Conservation (phyloP, 2,329 filamentous ascomycete species). For the Cladosporium velox region DNA sequence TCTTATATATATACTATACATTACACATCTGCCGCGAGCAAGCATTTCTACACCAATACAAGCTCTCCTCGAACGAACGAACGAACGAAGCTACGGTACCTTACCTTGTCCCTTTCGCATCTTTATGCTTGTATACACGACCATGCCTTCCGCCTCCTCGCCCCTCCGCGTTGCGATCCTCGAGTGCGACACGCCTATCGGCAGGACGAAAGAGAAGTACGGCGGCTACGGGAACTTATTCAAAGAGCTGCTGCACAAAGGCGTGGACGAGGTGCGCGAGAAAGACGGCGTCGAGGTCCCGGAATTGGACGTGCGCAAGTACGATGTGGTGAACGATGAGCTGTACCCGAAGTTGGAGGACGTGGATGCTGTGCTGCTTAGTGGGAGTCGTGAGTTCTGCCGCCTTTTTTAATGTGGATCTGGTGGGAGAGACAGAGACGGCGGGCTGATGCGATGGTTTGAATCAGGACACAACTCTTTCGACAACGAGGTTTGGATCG, state of each 20-base stretch:
- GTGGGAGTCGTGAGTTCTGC: constrained; percentile 53
- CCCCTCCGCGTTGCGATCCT: constrained; percentile 77
- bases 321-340: constrained; percentile 69
- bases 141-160: constrained; percentile 13
- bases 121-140: not conserved
- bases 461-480: constrained; percentile 67
- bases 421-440: not conserved
- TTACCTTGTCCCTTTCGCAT: not conserved
- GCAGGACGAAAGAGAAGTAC: constrained; percentile 64
- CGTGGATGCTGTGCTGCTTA: constrained; percentile 80
- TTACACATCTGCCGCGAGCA: not conserved
- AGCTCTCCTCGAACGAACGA: not conserved
- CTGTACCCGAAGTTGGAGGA: constrained; percentile 71
- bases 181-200: constrained; percentile 79
- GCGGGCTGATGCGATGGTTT: not conserved
- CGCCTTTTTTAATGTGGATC: not conserved
- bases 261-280: constrained; percentile 47
- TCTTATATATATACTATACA: not conserved
- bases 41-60: not conserved
- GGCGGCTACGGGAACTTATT: constrained; percentile 70
- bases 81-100: not conserved
- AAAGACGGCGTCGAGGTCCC: constrained; percentile 50
- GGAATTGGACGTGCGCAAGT: constrained; percentile 61
- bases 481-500: constrained; percentile 74
- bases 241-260: constrained; percentile 53